Base-by-base conservation (phyloP, 208 protist species). In the Trypanosoma scelopori region DNA sequence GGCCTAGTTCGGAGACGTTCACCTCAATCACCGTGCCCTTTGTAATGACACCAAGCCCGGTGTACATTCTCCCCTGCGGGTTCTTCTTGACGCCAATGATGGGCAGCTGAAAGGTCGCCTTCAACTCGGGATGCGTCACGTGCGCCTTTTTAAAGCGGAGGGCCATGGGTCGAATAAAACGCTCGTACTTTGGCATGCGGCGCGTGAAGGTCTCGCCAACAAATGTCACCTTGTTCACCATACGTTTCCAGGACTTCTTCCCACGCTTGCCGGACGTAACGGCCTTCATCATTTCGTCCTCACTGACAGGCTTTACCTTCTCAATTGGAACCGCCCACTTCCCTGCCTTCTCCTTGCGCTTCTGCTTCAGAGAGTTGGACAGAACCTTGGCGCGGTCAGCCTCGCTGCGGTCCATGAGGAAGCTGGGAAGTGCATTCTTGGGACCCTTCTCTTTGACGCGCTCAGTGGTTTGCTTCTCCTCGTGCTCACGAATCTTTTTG, bases 11-110 rank as follows among this genome's bases (percentile, higher is more conserved):
- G 51, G 91, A 97, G n/a, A 99, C 99, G 78, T 99, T 99, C 20
- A 99, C 98, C 85, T 99, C 99, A 60, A 99, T 98, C 50, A 99
- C 98, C 1, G 98, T 99, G 59, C 99, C 99, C 81, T 99, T 99
- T 6, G 99, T 99, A 73, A 99, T 99, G 45, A 99, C 98, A 49
- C 99, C 99, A 5, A 99, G 92, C n/a, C 90, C 90, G 3, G 99
- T 99, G 81, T 99, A 99, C 72, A 99, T 91, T 49, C 95, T 92
- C 9, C 97, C 97, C 69, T 99, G 97, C 37, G 99, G 99, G 82
- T 99, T 99, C 90, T 99, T 99, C 86, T 99, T 99, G 12, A 99
- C 98, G 12, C 94, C 90, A 42, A 99, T 93, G 61, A 99, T 99
- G 52, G 99, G 97, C 13, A 99, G 85, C 55, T 98, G 90, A 80